Evolutionary conservation across 371 early-diverging fungal genomes (phyloP).

Genomic region (Apophysomyces ossiformis): DNA sequence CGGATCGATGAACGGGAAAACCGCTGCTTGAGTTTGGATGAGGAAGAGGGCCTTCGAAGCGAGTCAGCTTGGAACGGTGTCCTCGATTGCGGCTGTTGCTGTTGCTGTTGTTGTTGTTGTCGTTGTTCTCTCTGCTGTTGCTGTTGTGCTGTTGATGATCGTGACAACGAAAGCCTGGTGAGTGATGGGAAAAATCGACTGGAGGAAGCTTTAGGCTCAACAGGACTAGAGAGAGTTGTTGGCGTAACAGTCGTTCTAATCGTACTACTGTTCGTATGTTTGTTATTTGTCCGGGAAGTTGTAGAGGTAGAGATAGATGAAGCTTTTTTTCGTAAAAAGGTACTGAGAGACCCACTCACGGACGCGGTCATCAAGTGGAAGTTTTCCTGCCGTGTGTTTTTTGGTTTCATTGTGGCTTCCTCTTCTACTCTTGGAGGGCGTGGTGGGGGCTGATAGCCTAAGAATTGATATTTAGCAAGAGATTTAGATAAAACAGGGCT

Average conservation of each 20-base stretch:
- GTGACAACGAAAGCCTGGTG: neutral
- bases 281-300: neutral
- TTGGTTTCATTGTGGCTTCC: neutral
- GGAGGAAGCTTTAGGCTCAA: conserved; percentile 3
- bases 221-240: neutral
- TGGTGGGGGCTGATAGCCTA: conserved; percentile 17
- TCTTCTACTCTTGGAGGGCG: conserved; percentile 8
- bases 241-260: too few species aligned
- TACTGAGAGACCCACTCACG: neutral
- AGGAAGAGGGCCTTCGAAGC: neutral
- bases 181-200: conserved; percentile 11
- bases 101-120: neutral
- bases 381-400: neutral
- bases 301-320: neutral
- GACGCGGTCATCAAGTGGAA: conserved; percentile 3
- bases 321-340: conserved; percentile 1
- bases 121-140: conserved; percentile 12
- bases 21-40: neutral
- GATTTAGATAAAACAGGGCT: too few species aligned
- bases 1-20: neutral
- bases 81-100: neutral
- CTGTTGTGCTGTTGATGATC: conserved; percentile 10
- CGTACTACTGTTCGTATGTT: too few species aligned
- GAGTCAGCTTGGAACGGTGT: neutral
- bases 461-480: neutral